These are phyloP conservation scores for Fusarium tuaranense DNA, from an alignment of 2,329 filamentous ascomycete genomes.

Conservation along the genomic window DNA sequence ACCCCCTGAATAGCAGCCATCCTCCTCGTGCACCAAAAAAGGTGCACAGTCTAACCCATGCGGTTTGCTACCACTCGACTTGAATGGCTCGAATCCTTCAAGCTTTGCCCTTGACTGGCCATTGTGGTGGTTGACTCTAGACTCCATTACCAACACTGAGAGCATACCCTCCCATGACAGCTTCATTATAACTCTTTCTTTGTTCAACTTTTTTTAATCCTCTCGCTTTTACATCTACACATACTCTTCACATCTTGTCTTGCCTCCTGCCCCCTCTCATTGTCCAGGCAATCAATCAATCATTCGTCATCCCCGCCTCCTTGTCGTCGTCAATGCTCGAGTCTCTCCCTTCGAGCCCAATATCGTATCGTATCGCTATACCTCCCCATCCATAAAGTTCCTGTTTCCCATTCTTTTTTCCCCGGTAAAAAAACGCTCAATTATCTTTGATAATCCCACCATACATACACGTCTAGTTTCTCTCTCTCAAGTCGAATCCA, in stretches of 20 bases:
- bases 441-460: conserved; percentile 39
- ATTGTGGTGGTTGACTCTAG: not conserved
- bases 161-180: not conserved
- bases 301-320: not conserved
- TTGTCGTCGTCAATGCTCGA: conserved; percentile 15
- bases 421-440: conserved; percentile 36
- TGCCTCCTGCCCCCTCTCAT: not conserved
- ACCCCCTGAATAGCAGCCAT: not conserved
- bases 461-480: conserved; percentile 29
- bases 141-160: not conserved
- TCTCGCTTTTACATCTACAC: conserved; percentile 34
- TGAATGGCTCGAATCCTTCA: not conserved
- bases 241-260: conserved; percentile 23
- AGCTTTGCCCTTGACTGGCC: not conserved
- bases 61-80: not conserved
- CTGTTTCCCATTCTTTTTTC: conserved; percentile 19
- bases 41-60: not conserved
- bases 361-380: conserved; percentile 19
- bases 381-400: conserved; percentile 10
- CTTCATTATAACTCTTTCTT: conserved; percentile 15
- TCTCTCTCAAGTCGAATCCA: conserved; percentile 12
- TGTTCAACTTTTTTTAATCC: conserved; percentile 9
- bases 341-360: conserved; percentile 11
- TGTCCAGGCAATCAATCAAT: conserved; percentile 5
- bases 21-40: not conserved